A percentile compares a stretch with the other conserved stretches of the same genome.
Conservation (phyloP, 768 basidiomycete genomes). For the Hygrophoropsis aurantiaca region DNA sequence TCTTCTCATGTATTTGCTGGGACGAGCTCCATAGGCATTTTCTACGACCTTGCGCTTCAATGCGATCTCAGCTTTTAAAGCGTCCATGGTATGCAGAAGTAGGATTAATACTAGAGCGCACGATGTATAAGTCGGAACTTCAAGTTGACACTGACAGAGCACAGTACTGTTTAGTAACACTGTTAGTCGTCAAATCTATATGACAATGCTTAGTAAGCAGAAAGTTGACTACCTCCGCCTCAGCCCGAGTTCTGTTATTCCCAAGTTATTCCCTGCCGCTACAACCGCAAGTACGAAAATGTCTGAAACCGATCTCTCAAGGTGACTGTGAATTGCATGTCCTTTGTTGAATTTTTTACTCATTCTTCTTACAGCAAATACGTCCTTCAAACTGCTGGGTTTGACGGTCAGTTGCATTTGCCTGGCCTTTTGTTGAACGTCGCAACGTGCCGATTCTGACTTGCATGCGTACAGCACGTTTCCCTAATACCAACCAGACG, state of each 20-base stretch:
- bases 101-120: no score
- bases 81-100: conserved; percentile 82
- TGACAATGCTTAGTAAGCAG: conserved; percentile 42
- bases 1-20: conserved; percentile 86
- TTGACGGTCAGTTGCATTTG: conserved; percentile 64
- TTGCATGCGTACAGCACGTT: conserved; percentile 59
- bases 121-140: no score
- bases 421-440: background rate
- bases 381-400: conserved; percentile 91
- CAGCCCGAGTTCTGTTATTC: conserved; percentile 19
- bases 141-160: no score
- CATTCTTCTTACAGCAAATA: conserved; percentile 59
- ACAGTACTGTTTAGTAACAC: no score
- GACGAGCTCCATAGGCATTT: conserved; percentile 44
- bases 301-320: conserved; percentile 61
- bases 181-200: no score
- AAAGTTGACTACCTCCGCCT: conserved; percentile 11
- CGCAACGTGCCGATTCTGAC: background rate
- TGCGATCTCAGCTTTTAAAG: conserved; percentile 85
- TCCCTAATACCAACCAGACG: conserved; percentile 92
- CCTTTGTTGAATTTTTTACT: conserved; percentile 6
- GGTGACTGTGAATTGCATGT: conserved; percentile 40
- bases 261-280: conserved; percentile 37
- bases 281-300: conserved; percentile 48
- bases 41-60: conserved; percentile 79